A percentile compares a stretch with the other conserved stretches of the same genome.
phyloP scores from a whole-genome alignment of 176 grass and related monocot genomes.

The Aegilops sharonensis region DNA sequence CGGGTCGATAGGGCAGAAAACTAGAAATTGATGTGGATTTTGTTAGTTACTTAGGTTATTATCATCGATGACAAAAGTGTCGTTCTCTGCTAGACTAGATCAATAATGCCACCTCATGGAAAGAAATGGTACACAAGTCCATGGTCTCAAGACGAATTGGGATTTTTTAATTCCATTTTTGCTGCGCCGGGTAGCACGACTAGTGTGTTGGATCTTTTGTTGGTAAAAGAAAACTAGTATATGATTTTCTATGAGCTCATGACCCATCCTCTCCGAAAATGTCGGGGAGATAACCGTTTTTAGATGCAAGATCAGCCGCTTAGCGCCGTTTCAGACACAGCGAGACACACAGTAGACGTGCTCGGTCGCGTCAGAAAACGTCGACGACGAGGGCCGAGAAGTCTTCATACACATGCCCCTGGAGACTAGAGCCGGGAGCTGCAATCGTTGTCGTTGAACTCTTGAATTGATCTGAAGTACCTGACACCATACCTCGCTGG shows the following conservation, averaged over 20 bases:
- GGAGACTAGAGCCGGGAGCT: no score
- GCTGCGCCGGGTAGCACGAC: no score
- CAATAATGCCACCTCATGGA: not conserved
- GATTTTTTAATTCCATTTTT: no score
- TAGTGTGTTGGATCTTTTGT: not conserved
- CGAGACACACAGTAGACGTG: not conserved
- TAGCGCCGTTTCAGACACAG: not conserved
- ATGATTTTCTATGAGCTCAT: not conserved
- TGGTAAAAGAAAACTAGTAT: no score
- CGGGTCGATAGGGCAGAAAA: not conserved
- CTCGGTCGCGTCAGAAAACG: not conserved
- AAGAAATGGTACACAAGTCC: not conserved
- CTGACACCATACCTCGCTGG: no score
- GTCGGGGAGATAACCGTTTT: not conserved
- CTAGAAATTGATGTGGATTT: not conserved
- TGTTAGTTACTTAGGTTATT: not conserved
- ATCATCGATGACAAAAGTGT: not conserved
- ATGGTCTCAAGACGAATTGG: not conserved
- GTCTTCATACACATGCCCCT: no score
- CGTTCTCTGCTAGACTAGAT: not conserved
- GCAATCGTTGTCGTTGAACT: no score
- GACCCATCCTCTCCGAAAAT: constrained; percentile 5
- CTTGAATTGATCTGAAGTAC: no score
- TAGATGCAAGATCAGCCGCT: not conserved
- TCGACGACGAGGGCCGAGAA: not conserved